Evolutionary conservation across 2,329 filamentous ascomycete species (phyloP), one percentile per base, ranked within the genome.

Genomic region (Botrytis pseudocinerea): DNA sequence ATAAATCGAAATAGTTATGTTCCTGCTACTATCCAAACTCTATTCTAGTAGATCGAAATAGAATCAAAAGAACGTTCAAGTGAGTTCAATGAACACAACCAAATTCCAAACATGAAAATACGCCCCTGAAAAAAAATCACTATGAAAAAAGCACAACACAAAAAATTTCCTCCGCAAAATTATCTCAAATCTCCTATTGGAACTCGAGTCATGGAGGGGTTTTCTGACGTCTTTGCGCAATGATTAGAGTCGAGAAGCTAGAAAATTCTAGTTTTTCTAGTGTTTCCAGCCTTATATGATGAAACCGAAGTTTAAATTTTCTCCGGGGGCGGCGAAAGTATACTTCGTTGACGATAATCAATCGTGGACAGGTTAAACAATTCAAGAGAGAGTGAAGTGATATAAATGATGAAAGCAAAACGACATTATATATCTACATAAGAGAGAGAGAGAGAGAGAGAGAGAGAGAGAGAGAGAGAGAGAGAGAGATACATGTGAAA

Each of bases 231-330:
- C 51, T 69, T 20, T 69, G 54, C 48, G 64, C 35, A 32, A 68
- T 25, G 65, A 28, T 16, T n/a, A 35, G n/a, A 25, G n/a, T 28
- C 16, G 28, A 14, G 18, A 42, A 68, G 51, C 65, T 57, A 59
- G 61, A 64, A 64, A 64, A 42, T 40, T 54, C 35, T 66, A 51
- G 22, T 2, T 54, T 66, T 65, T 38, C 62, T 28, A 54, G 32
- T 18, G 60, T 62, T 40, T 40, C 25, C 46, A 66, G 64, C 22
- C 64, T 51, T 54, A 38, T 48, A 16, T 66, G 64, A 54, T 54
- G 46, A 66, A 54, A 66, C 46, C 4, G 9, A 51, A 51, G 63
- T 66, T 66, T 38, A 51, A 54, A 0, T 57, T 57, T 57, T 57
- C n/a, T 57, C 14, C 18, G 8, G 14, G 14, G 14, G 14, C n/a